Evolutionary conservation across 306 rosid species (phyloP).

Genomic region (Cotoneaster glaucophyllus): DNA sequence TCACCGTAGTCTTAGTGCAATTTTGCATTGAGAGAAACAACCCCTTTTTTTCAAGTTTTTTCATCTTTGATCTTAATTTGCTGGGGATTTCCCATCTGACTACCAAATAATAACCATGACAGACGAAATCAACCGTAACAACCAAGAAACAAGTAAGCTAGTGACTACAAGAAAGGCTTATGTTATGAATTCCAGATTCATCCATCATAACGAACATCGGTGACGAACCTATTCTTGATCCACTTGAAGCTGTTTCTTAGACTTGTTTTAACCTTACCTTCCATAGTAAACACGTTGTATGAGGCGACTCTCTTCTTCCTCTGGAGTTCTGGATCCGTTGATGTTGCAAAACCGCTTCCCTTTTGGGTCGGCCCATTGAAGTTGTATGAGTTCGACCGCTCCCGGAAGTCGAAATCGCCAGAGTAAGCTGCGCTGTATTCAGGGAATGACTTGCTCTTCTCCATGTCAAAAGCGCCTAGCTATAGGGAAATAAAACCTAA

Average conservation of each 20-base stretch:
- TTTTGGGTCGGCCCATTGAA: slow-evolving; percentile 63
- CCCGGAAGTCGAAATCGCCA: slow-evolving; percentile 55
- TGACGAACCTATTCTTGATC: slow-evolving; percentile 71
- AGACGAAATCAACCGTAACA: not conserved
- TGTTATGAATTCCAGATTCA: slow-evolving; percentile 10
- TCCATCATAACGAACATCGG: slow-evolving; percentile 56
- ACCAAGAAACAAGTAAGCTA: not conserved
- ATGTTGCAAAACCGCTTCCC: slow-evolving; percentile 47
- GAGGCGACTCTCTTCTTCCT: slow-evolving; percentile 78
- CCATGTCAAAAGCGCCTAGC: slow-evolving; percentile 30
- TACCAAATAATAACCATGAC: not conserved
- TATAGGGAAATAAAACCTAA: not conserved
- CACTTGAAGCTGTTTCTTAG: slow-evolving; percentile 78
- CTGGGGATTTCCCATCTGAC: no score
- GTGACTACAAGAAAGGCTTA: not conserved
- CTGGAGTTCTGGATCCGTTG: slow-evolving; percentile 57
- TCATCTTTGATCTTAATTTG: not conserved
- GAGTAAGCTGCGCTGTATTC: slow-evolving; percentile 51
- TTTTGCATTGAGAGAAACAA: not conserved
- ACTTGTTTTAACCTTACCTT: slow-evolving; percentile 63
- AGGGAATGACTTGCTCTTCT: slow-evolving; percentile 72
- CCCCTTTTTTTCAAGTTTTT: not conserved
- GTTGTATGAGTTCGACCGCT: slow-evolving; percentile 52
- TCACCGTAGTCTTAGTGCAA: not conserved
- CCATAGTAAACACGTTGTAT: slow-evolving; percentile 58